Base-by-base conservation (phyloP, 1,139 yeast species). In the Blastobotrys indianensis region DNA sequence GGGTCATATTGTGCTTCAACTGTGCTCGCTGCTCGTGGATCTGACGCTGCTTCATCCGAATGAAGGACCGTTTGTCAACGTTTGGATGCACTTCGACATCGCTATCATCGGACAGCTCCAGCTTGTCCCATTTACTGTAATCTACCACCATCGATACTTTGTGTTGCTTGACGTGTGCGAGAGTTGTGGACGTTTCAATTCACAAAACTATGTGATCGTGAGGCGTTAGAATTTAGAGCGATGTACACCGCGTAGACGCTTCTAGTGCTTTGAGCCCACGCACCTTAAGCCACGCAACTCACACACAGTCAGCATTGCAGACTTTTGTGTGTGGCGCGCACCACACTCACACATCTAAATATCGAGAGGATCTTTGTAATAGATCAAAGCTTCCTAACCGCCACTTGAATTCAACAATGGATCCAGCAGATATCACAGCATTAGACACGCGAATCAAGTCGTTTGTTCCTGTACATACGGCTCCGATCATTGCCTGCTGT, bases 11-110 rank as follows among this genome's bases (percentile, higher is more conserved):
- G 37, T 69, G 70, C 60, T 85, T 85, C 63, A 95, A 70, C 62
- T 85, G 86, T 39, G 75, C 78, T 51, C 99, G 80, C 67, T 90
- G 84, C 62, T 90, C 97, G 63, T 92, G 98, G 54, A 94, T 92
- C 59, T 90, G 96, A 61, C 95, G 83, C 68, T 94, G 99, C 63
- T 88, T 92, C 98, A 97, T 92, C 52, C 81, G 79, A 58, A 94
- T 86, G 58, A 94, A 90, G 1, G 97, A 88, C 42, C 72, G 73
- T 64, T 94, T 94, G 66, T 94, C 99, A 31, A 94, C 98, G 61
- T 94, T 94, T 50, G 98, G 99, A 64, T 94, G 99, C 8, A 90
- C 98, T 61, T 92, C 98, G 42, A 90, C 74, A 62, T 92, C 97
- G 5, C 96, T 86, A 64, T 92, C 99, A 63, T 92, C 99, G 13